Evolutionary conservation across 2,329 filamentous ascomycete species (phyloP).

Genomic region (Aspergillus sp.): DNA sequence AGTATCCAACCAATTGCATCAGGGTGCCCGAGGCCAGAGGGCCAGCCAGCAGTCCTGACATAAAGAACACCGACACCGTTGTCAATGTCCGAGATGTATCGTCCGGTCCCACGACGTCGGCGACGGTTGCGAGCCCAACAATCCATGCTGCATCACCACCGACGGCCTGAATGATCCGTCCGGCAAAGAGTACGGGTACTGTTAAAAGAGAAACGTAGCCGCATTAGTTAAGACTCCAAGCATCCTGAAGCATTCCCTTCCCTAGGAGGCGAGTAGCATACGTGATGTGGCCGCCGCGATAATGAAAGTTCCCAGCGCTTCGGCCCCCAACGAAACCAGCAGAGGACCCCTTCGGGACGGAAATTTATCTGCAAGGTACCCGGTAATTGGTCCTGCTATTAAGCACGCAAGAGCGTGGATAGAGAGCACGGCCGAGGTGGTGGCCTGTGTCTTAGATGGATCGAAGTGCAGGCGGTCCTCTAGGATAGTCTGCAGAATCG

Average conservation of each 20-base stretch:
- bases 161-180: conserved; percentile 17
- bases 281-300: conserved; percentile 5
- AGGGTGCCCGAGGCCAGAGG: conserved; percentile 13
- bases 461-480: conserved; percentile 12
- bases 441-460: conserved; percentile 9
- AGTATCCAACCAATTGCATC: conserved; percentile 15
- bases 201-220: neutral
- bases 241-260: too few relatives aligned
- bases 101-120: conserved; percentile 8
- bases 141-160: conserved; percentile 17
- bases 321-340: conserved; percentile 4
- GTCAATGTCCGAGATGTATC: conserved; percentile 10
- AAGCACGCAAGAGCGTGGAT: conserved; percentile 11
- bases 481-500: conserved; percentile 17
- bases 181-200: conserved; percentile 12
- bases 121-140: conserved; percentile 15
- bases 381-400: conserved; percentile 7
- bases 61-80: too few relatives aligned
- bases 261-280: neutral
- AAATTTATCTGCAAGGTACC: conserved; percentile 7
- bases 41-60: conserved; percentile 1
- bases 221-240: neutral
- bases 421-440: conserved; percentile 11
- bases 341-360: conserved; percentile 6
- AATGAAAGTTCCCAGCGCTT: conserved; percentile 9